These are phyloP conservation scores for Terfezia boudieri DNA, from an alignment of 495 filamentous ascomycete genomes.

Conservation along the genomic window DNA sequence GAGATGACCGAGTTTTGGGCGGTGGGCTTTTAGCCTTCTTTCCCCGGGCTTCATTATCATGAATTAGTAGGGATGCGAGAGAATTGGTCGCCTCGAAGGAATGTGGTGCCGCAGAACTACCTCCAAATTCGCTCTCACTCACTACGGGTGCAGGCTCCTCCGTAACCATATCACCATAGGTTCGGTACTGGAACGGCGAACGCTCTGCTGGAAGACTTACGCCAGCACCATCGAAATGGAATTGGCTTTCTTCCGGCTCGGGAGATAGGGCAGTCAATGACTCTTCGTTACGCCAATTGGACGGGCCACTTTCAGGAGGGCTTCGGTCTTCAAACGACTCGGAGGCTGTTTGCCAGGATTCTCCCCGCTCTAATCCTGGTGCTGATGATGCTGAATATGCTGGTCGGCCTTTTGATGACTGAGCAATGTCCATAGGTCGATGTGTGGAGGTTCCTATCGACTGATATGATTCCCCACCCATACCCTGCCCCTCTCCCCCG, in stretches of 20 bases:
- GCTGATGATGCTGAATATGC: background rate
- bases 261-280: background rate
- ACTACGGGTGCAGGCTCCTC: conserved; percentile 10
- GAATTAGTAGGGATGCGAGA: conserved; percentile 17
- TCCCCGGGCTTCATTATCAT: conserved; percentile 4
- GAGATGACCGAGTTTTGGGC: background rate
- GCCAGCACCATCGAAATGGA: background rate
- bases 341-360: background rate
- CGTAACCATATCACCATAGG: conserved; percentile 2
- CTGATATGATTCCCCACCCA: background rate
- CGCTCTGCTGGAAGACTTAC: conserved; percentile 1
- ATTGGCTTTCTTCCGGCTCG: background rate
- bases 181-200: background rate
- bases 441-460: background rate
- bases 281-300: background rate
- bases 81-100: conserved; percentile 16
- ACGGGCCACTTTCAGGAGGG: background rate
- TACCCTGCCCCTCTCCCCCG: background rate
- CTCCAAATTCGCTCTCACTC: conserved; percentile 5
- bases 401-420: background rate
- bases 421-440: background rate
- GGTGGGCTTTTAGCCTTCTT: background rate
- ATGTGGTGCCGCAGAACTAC: conserved; percentile 9
- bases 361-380: background rate
- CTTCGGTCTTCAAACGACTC: background rate